Conservation (phyloP, 192 early-diverging fungal species). For the Coemansia sp. region DNA sequence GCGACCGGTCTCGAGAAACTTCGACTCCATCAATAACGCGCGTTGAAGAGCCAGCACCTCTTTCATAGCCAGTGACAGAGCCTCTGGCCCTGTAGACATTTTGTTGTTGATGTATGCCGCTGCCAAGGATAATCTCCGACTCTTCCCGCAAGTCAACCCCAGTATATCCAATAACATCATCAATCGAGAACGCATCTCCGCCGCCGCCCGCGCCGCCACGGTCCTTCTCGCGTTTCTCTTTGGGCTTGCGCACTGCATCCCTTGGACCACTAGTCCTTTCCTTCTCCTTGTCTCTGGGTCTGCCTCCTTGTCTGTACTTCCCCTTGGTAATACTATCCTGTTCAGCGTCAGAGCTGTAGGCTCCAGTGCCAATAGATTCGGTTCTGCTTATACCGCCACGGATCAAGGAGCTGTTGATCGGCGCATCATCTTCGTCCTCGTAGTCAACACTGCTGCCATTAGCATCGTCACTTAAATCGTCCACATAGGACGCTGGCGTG, state of each 20-base stretch:
- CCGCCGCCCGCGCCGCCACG: constrained; percentile 19
- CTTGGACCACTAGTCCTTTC: constrained; percentile 10
- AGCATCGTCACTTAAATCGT: constrained; percentile 1
- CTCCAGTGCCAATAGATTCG: constrained; percentile 18
- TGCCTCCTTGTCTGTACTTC: not conserved
- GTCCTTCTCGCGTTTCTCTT: constrained; percentile 37
- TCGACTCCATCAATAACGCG: constrained; percentile 22
- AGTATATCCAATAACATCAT: constrained; percentile 78
- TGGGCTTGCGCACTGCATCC: constrained; percentile 21
- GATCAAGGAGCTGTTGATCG: constrained; percentile 7
- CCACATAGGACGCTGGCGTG: constrained; percentile 11
- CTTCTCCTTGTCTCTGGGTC: constrained; percentile 1
- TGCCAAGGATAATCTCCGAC: constrained; percentile 59
- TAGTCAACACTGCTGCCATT: not conserved
- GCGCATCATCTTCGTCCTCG: constrained; percentile 6
- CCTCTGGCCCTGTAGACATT: not conserved
- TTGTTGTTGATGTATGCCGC: constrained; percentile 22
- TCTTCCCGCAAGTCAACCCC: constrained; percentile 74
- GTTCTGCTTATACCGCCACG: constrained; percentile 28
- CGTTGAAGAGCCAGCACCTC: constrained; percentile 10
- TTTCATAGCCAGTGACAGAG: not conserved
- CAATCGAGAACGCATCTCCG: constrained; percentile 42
- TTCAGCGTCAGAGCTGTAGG: constrained; percentile 7
- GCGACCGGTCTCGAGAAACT: constrained; percentile 26
- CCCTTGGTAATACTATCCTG: not conserved